Evolutionary conservation across 768 basidiomycete species (phyloP).

Genomic region (Boletus vinaceobasis): DNA sequence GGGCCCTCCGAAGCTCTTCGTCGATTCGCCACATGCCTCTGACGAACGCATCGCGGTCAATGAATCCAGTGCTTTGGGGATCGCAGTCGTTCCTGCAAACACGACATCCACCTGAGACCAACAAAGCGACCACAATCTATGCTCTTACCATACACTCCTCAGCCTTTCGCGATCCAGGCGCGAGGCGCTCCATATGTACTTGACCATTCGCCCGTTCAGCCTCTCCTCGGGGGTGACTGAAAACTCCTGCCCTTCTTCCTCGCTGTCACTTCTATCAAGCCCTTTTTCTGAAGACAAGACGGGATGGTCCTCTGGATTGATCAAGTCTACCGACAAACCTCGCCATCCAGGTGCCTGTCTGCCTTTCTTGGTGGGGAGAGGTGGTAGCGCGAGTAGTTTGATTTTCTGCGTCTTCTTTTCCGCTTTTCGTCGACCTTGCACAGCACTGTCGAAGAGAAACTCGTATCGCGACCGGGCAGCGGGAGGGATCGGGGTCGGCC

Average conservation of each 20-base stretch:
- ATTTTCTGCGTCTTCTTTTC: constrained; percentile 27
- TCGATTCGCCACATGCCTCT: constrained; percentile 87
- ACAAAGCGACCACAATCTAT: background rate
- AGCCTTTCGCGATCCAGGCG: constrained; percentile 51
- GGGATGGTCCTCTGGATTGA: constrained; percentile 38
- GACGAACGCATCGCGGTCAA: constrained; percentile 65
- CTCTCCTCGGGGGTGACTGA: constrained; percentile 42
- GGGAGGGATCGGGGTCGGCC: constrained; percentile 66
- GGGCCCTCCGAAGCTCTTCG: constrained; percentile 69
- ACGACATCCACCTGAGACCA: background rate
- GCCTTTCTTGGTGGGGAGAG: constrained; percentile 39
- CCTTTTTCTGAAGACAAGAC: constrained; percentile 12
- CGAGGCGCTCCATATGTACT: constrained; percentile 61
- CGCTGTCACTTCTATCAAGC: constrained; percentile 10
- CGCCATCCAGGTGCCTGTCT: constrained; percentile 72
- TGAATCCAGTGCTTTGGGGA: constrained; percentile 46
- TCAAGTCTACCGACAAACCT: constrained; percentile 65
- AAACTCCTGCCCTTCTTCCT: constrained; percentile 27
- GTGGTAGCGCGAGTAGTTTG: constrained; percentile 32
- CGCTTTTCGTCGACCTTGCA: constrained; percentile 46
- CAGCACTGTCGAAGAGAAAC: constrained; percentile 58
- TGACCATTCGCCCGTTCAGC: constrained; percentile 55
- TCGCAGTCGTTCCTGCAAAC: constrained; percentile 68
- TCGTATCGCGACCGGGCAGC: constrained; percentile 67
- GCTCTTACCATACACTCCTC: constrained; percentile 61